Conservation (phyloP, 2,329 filamentous ascomycete species). For the Aspergillus intermedius region DNA sequence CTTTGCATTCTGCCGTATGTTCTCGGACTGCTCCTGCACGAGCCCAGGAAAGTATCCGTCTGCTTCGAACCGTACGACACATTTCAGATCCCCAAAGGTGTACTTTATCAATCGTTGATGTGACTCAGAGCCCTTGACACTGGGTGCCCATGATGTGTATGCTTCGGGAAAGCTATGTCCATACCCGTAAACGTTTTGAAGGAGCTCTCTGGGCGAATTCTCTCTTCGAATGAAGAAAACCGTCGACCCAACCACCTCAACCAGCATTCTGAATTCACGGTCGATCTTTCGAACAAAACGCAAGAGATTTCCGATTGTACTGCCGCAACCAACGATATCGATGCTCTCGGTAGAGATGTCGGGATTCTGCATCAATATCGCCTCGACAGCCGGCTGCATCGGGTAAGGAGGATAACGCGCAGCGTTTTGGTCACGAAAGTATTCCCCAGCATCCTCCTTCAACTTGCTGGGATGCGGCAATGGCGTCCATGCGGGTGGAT, state of each 20-base stretch:
- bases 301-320: slow-evolving; percentile 56
- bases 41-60: slow-evolving; percentile 49
- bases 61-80: slow-evolving; percentile 51
- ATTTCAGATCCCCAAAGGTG: slow-evolving; percentile 46
- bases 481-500: slow-evolving; percentile 48
- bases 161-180: slow-evolving; percentile 62
- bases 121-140: slow-evolving; percentile 49
- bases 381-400: slow-evolving; percentile 40
- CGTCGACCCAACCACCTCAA: slow-evolving; percentile 51
- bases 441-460: slow-evolving; percentile 38
- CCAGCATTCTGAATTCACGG: slow-evolving; percentile 51
- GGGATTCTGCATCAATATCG: slow-evolving; percentile 36
- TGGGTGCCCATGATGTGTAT: slow-evolving; percentile 57
- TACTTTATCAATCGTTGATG: slow-evolving; percentile 60
- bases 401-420: slow-evolving; percentile 32
- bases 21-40: not conserved
- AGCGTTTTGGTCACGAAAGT: slow-evolving; percentile 40
- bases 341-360: slow-evolving; percentile 31
- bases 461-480: slow-evolving; percentile 28
- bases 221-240: slow-evolving; percentile 60
- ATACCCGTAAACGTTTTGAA: slow-evolving; percentile 52
- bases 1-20: not conserved
- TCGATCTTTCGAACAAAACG: slow-evolving; percentile 46
- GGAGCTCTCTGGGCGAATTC: slow-evolving; percentile 52
- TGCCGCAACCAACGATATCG: slow-evolving; percentile 56